Percentiles rank a stretch among this genome's conserved stretches.
phyloP scores from a whole-genome alignment of 31 red algal species.

The Asparagopsis taxiformis region DNA sequence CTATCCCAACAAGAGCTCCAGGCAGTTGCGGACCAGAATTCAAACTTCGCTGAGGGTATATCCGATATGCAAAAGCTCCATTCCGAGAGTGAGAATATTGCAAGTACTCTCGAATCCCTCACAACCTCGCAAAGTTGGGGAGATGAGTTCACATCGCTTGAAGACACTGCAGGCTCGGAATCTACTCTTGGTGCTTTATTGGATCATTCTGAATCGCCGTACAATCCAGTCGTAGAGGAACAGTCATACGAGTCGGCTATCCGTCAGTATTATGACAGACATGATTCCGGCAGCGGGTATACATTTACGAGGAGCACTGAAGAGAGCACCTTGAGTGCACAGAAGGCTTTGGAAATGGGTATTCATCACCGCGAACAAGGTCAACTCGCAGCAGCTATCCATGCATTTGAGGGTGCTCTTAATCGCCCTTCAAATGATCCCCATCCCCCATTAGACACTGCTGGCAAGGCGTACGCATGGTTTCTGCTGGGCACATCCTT shows the following conservation, averaged over 20 bases:
- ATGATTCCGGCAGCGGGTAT: background rate
- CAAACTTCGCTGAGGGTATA: too few species aligned
- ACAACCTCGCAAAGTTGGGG: constrained; percentile 16
- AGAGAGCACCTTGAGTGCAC: background rate
- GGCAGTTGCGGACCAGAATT: background rate
- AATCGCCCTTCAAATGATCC: constrained; percentile 1
- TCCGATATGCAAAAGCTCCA: background rate
- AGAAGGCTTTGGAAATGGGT: constrained; percentile 21
- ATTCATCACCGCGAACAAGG: constrained; percentile 10
- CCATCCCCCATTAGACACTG: constrained; percentile 4
- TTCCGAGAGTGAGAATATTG: background rate
- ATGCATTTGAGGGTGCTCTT: constrained; percentile 40
- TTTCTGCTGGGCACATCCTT: constrained; percentile 77
- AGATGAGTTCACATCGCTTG: constrained; percentile 25
- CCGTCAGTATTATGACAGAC: constrained; percentile 15
- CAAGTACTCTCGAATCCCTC: background rate
- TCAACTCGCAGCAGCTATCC: constrained; percentile 11
- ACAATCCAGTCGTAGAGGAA: constrained; percentile 2
- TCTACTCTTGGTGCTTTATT: too few species aligned
- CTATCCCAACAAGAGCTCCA: background rate
- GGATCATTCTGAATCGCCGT: background rate
- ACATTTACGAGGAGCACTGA: background rate
- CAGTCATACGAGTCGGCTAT: constrained; percentile 8
- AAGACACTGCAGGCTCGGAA: too few species aligned
- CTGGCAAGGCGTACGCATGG: constrained; percentile 48